Conservation (phyloP, 2,329 filamentous ascomycete genomes). For the Ophiostoma angusticollis region DNA sequence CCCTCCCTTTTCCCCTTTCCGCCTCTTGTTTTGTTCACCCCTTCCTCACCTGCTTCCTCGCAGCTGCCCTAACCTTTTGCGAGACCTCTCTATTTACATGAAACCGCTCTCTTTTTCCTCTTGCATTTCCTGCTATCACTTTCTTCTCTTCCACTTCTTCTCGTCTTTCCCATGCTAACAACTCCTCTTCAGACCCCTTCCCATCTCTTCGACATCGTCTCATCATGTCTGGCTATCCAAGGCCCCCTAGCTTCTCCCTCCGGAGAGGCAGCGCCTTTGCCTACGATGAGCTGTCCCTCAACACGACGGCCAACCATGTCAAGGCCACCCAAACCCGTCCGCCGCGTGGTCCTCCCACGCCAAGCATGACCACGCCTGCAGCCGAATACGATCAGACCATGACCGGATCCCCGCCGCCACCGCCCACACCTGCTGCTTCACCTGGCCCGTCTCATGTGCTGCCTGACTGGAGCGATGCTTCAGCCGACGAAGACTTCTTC, state of each 20-base stretch:
- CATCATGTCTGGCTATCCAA: constrained; percentile 31
- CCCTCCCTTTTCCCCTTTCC: background rate
- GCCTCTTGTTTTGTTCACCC: background rate
- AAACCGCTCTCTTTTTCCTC: too few species aligned
- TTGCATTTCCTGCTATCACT: background rate
- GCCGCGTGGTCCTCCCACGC: constrained; percentile 49
- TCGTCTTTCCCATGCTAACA: constrained; percentile 23
- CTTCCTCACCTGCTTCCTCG: too few species aligned
- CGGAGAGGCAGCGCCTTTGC: constrained; percentile 44
- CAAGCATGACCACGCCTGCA: constrained; percentile 51
- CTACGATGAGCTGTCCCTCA: constrained; percentile 43
- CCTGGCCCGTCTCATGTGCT: constrained; percentile 48
- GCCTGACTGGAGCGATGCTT: constrained; percentile 63
- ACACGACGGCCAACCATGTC: constrained; percentile 26
- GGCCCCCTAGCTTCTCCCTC: constrained; percentile 47
- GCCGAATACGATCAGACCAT: constrained; percentile 50
- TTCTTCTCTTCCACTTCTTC: background rate
- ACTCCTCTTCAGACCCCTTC: background rate
- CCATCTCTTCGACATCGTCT: background rate
- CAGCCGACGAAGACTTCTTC: constrained; percentile 72
- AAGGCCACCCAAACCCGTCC: constrained; percentile 38
- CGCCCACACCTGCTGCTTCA: constrained; percentile 52
- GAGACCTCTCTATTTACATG: too few species aligned
- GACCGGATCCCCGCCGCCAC: constrained; percentile 49
- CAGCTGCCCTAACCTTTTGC: too few species aligned